Evolutionary conservation across 148 eudicot genomes (phyloP), one percentile per base, ranked within the genome.

Genomic region (Rhododendron griersonianum): DNA sequence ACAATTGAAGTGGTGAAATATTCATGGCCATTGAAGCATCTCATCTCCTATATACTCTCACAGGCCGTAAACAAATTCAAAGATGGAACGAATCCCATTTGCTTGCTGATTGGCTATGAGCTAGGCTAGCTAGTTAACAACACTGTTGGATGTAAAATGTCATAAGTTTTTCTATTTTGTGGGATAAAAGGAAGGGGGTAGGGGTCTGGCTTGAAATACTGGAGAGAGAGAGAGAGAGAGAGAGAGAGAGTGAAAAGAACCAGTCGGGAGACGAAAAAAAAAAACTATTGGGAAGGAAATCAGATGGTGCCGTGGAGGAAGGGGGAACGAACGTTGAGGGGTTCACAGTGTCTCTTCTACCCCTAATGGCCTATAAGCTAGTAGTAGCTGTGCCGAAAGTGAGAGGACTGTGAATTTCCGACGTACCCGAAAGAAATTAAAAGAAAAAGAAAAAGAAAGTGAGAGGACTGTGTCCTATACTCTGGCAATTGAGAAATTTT

Each of bases 1-100:
- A 83, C 30, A 63, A 28, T 10, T 23, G 11, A 47, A 61, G 4
- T 55, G 84, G 51, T 57, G 85, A 85, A 80, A 41, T 41, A 41
- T 79, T 89, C 92, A 89, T 85, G 75, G 88, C 88, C 86, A 79
- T 67, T 25, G 87, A 83, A 81, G 84, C 81, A 84, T 80, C 23
- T 80, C 84, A 79, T 84, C 48, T 86, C 83, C 80, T 59, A 59
- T 59, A 19, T 21, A 19, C 25, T 59, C 65, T 19, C 65, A 59
- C 65, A 59, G 21, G n/a, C 25, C 65, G 65, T 59, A 5, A 59
- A 59, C n/a, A 19, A 59, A 59, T 59, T 6, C 65, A 59, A 59
- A 59, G 65, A 59, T 59, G 65, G 65, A 59, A 21, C 9, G 21
- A 59, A 19, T 59, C 65, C 65, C 65, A 59, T 59, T 19, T 21